Evolutionary conservation across 75 land plant genomes (phyloP).

Genomic region (Gnetum montanum): DNA sequence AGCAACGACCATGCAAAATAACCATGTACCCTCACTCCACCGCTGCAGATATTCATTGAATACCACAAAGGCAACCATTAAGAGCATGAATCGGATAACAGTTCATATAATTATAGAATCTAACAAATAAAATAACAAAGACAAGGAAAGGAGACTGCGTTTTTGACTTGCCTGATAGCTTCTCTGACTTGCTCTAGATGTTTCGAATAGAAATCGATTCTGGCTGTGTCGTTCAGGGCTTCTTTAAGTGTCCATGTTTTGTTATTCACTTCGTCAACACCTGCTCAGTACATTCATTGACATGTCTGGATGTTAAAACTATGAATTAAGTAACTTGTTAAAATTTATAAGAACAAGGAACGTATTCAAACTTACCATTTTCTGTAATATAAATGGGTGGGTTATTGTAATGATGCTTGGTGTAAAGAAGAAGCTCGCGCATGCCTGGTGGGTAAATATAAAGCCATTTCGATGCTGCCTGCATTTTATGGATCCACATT

Average conservation of each 20-base stretch:
- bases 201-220: constrained; percentile 20
- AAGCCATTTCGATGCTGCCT: background rate
- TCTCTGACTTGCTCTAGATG: constrained; percentile 17
- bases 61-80: no score
- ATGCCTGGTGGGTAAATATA: constrained; percentile 23
- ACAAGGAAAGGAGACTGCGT: background rate
- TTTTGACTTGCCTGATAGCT: constrained; percentile 17
- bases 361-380: constrained; percentile 25
- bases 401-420: constrained; percentile 30
- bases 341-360: background rate
- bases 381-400: constrained; percentile 51
- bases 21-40: no score
- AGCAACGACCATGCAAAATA: no score
- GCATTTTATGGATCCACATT: no score
- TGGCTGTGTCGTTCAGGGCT: constrained; percentile 15
- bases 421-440: constrained; percentile 14
- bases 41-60: no score
- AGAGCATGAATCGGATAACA: no score
- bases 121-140: no score
- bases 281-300: constrained; percentile 9
- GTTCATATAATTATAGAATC: no score
- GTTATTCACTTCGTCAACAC: constrained; percentile 27
- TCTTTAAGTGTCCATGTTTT: constrained; percentile 11
- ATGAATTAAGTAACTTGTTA: background rate
- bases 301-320: background rate